Conservation (phyloP, 208 protist species). For the Wallacemonas sp. region DNA sequence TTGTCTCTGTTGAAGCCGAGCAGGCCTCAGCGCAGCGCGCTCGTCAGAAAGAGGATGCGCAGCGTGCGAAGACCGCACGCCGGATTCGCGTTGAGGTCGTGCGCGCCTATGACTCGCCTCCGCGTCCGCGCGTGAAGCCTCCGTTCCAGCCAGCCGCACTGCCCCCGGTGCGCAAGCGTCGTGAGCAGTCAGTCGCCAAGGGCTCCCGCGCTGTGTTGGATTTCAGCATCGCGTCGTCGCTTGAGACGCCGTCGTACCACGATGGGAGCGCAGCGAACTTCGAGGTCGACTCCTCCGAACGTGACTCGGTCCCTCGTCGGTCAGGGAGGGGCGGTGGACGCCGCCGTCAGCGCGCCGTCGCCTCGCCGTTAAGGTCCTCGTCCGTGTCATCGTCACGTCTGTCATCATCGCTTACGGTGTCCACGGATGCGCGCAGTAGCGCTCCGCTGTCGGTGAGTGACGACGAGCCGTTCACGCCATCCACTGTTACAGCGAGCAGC, state of each 20-base stretch:
- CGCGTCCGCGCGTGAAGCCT: conserved; percentile 52
- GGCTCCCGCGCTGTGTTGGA: neutral
- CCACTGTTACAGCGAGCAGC: too few relatives aligned
- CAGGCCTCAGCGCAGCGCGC: conserved; percentile 13
- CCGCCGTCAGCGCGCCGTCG: too few relatives aligned
- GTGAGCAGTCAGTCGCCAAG: neutral
- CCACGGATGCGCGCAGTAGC: too few relatives aligned
- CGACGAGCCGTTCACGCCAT: too few relatives aligned
- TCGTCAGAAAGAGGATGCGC: neutral
- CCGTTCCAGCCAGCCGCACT: conserved; percentile 26
- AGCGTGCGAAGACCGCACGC: neutral
- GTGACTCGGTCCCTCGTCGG: neutral
- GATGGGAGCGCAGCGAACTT: conserved; percentile 2
- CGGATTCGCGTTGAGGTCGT: conserved; percentile 53
- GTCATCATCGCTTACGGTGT: too few relatives aligned
- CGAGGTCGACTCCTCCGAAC: neutral
- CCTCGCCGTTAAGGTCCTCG: neutral
- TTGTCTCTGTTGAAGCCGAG: conserved; percentile 25
- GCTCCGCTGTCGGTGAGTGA: too few relatives aligned
- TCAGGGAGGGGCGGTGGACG: neutral
- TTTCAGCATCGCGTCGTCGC: neutral
- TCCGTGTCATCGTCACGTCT: neutral
- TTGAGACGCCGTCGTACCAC: neutral
- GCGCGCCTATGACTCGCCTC: conserved; percentile 45
- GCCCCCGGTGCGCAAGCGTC: neutral